A percentile compares a stretch with the other conserved stretches of the same genome.
Conservation (phyloP, 2,329 filamentous ascomycete genomes). For the Sporothrix curviconia region DNA sequence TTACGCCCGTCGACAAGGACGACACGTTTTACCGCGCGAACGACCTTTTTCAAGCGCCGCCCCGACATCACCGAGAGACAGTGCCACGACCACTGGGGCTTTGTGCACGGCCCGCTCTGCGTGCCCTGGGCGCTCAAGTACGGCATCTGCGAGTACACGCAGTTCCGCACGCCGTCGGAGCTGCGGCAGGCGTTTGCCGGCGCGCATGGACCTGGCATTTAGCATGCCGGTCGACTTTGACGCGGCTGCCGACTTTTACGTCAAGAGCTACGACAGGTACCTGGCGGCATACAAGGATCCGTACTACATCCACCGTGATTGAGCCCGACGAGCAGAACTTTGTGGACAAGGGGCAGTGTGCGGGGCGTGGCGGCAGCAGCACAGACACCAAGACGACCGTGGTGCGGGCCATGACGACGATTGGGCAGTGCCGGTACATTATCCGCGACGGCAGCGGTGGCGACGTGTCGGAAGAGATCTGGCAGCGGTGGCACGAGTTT, state of each 20-base stretch:
- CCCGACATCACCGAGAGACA: neutral
- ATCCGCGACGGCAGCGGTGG: neutral
- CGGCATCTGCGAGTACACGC: neutral
- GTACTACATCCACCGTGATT: neutral
- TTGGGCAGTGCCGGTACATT: neutral
- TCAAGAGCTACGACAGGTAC: neutral
- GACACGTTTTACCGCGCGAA: neutral
- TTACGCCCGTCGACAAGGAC: neutral
- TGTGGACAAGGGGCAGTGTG: neutral
- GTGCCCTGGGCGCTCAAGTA: constrained; percentile 4
- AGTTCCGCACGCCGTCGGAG: constrained; percentile 1
- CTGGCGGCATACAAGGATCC: neutral
- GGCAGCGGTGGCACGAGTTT: neutral
- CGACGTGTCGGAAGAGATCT: neutral
- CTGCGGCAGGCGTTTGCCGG: neutral
- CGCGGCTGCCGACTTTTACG: neutral
- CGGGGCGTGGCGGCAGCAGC: no score
- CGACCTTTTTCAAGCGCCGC: constrained; percentile 3
- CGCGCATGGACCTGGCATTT: neutral
- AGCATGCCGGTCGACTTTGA: neutral
- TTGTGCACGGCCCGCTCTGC: neutral
- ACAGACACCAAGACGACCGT: no score
- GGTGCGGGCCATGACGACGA: neutral
- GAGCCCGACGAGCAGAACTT: constrained; percentile 3
- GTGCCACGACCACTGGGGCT: constrained; percentile 2